Evolutionary conservation across 768 basidiomycete species (phyloP).

Genomic region (Collybia nuda): DNA sequence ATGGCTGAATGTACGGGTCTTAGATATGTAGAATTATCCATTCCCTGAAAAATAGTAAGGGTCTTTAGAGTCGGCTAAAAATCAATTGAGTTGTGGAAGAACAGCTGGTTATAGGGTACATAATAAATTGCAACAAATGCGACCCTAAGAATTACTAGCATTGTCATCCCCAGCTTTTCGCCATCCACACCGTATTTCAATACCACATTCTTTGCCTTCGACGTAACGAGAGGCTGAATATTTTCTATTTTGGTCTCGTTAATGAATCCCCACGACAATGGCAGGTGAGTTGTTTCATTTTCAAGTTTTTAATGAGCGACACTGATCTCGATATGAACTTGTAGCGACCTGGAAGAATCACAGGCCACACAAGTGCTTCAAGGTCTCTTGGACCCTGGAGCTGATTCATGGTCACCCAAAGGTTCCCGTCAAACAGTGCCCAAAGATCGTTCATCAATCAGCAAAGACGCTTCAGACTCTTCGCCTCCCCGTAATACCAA

Average conservation of each 20-base stretch:
- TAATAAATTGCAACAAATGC: no score
- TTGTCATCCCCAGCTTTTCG: no score
- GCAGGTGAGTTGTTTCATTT: slow-evolving; percentile 36
- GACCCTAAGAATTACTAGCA: no score
- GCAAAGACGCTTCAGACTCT: slow-evolving; percentile 39
- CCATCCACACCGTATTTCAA: no score
- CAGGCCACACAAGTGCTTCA: slow-evolving; percentile 56
- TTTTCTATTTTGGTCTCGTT: neutral
- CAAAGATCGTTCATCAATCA: slow-evolving; percentile 20
- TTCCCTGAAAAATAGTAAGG: no score
- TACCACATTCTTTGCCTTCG: neutral
- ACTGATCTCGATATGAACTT: neutral
- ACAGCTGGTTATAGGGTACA: no score
- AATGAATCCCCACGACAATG: slow-evolving; percentile 35
- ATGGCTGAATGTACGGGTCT: no score
- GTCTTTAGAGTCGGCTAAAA: no score
- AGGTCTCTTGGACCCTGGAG: slow-evolving; percentile 36
- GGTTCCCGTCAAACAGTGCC: slow-evolving; percentile 13
- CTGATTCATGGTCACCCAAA: slow-evolving; percentile 12
- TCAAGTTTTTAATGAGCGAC: slow-evolving; percentile 4
- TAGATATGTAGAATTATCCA: no score
- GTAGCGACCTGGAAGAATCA: slow-evolving; percentile 44
- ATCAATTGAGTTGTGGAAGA: no score
- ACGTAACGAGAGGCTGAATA: slow-evolving; percentile 7
- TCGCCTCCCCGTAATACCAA: slow-evolving; percentile 29